Evolutionary conservation across 2,329 filamentous ascomycete species (phyloP), one percentile per base, ranked within the genome.

Genomic region (Biscogniauxia mediterranea): DNA sequence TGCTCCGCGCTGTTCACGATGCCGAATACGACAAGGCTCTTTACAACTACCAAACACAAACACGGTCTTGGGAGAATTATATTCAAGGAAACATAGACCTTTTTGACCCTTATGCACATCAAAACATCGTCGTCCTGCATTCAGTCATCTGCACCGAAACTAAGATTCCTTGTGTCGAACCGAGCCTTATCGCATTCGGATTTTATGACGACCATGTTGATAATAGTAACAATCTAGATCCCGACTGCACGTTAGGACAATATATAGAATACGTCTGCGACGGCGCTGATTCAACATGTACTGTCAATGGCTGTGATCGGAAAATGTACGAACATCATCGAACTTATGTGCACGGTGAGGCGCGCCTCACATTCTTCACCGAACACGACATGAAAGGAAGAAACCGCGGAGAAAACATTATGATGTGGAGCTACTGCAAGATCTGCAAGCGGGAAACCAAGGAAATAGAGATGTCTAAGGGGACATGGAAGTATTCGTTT

Each of bases 341-440:
- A 59, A 96, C 96, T 51, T 99, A 99, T 71, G 96, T 99, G 0
- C 95, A 99, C 70, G 96, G 95, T 26, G 91, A 97, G 73, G 94
- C 93, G 9, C 91, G 96, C 64, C 88, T 99, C 68, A 97, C 93
- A 7, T 87, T 98, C 9, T 92, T 97, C 68, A 89, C 97, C 17
- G 91, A 97, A 71, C 89, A 87, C 32, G 75, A 78, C 75, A 28
- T 88, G 76, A 85, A 73, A 72, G 57, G 76, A 76, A 51, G 78
- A 80, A 52, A 64, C 8, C 67, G 63, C 54, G 66, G 65, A 32
- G 86, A 91, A 65, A 90, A 89, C 2, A 96, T 99, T 59, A 85
- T 93, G 60, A 97, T 99, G 92, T 99, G 96, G 96, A 98, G 92
- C 67, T 92, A 90, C 69, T 99, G 95, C 79, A 95, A 96, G 70